A percentile compares a stretch with the other conserved stretches of the same genome.
phyloP scores from a whole-genome alignment of 768 basidiomycete genomes.

The Agrocybe chaxingu region DNA sequence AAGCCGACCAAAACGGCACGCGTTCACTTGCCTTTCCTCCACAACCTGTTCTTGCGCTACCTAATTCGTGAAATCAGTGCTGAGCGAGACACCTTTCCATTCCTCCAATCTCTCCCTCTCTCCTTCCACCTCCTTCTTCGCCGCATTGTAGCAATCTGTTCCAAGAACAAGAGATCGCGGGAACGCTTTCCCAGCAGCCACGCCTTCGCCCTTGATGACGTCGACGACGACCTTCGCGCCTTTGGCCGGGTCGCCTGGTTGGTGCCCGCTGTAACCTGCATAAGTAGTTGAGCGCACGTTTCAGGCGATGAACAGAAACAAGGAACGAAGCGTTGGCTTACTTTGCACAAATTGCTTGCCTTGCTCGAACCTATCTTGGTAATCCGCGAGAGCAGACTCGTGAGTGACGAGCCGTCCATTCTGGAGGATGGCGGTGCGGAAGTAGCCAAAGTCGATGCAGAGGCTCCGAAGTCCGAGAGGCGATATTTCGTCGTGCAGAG shows the following conservation, averaged over 20 bases:
- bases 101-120: conserved; percentile 17
- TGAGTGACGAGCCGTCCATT: conserved; percentile 20
- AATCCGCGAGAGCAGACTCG: conserved; percentile 26
- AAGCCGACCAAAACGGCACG: too few relatives aligned
- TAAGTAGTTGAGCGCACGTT: background rate
- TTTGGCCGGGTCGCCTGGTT: conserved; percentile 31
- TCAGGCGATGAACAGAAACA: background rate
- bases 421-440: conserved; percentile 28
- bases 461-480: conserved; percentile 31
- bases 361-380: conserved; percentile 18
- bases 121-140: conserved; percentile 13
- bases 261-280: conserved; percentile 24
- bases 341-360: conserved; percentile 20
- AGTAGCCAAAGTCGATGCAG: conserved; percentile 34
- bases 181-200: conserved; percentile 24
- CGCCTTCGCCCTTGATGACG: conserved; percentile 24
- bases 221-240: conserved; percentile 29
- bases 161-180: conserved; percentile 23
- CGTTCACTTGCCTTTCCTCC: too few relatives aligned
- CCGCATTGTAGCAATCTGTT: conserved; percentile 22
- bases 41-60: too few relatives aligned
- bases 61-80: conserved; percentile 10
- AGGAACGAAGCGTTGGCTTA: conserved; percentile 3
- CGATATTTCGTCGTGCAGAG: conserved; percentile 28
- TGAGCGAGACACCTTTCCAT: conserved; percentile 24